Conservation (phyloP, 495 filamentous ascomycete genomes). For the Glarea lozoyensis region DNA sequence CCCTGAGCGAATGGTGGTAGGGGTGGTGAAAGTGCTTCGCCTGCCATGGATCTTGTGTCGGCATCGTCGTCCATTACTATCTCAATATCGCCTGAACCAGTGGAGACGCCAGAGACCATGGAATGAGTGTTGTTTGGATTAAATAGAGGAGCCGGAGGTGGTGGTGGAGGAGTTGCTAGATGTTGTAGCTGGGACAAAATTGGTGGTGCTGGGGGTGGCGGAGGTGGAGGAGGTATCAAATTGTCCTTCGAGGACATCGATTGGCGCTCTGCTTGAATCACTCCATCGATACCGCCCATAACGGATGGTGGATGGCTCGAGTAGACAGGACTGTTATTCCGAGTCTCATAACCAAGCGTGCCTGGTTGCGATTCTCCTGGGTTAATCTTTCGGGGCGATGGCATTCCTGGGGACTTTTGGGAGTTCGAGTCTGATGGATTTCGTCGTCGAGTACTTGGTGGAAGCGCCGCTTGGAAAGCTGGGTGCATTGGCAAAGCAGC, state of each 20-base stretch:
- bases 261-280: constrained; percentile 39
- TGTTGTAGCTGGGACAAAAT: constrained; percentile 82
- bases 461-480: constrained; percentile 45
- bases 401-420: constrained; percentile 14
- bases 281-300: constrained; percentile 55
- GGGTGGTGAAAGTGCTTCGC: constrained; percentile 19
- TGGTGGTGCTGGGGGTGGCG: constrained; percentile 42
- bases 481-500: constrained; percentile 45
- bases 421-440: constrained; percentile 10
- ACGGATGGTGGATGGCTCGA: constrained; percentile 11
- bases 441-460: constrained; percentile 30
- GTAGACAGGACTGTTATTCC: constrained; percentile 14
- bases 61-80: constrained; percentile 64
- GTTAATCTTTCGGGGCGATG: constrained; percentile 29
- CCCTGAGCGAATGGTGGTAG: constrained; percentile 8
- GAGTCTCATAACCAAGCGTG: constrained; percentile 21
- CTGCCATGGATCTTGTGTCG: constrained; percentile 12
- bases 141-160: constrained; percentile 60
- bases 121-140: constrained; percentile 41
- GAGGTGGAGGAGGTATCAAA: constrained; percentile 40
- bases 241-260: constrained; percentile 27
- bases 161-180: constrained; percentile 57
- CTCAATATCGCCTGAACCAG: constrained; percentile 52
- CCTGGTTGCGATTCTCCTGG: constrained; percentile 26
- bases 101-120: constrained; percentile 29